Evolutionary conservation across 202 grass and related monocot species (phyloP), one percentile per base, ranked within the genome.

Genomic region (Schoenoplectus triqueter): DNA sequence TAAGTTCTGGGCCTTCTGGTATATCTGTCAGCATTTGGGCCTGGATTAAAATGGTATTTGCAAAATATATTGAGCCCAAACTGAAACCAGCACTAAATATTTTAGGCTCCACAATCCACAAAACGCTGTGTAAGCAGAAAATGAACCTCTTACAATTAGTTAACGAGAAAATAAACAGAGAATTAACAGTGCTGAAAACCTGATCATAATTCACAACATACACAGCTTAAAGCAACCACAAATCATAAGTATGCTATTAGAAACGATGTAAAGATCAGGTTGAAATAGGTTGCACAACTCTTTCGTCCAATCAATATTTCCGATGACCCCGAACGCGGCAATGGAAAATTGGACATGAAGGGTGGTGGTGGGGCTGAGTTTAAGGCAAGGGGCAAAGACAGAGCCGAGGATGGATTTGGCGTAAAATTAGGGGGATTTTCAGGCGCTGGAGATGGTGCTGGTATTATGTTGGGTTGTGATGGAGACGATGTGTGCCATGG

Each of bases 151-250:
- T 68, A 6, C 10, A 68, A 66, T 66, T 31, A 10, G 21, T 66
- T 4, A 66, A 10, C 0, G 21, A 9, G 1, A 31, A 22, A 65
- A 2, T 6, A 64, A 18, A 20, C 73, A 45, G n/a, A 17, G 55
- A 42, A 80, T 2, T 10, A 80, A 45, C 7, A 3, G 22, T 57
- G 31, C 31, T 31, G 31, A 31, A 31, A 31, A 31, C 31, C 11
- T n/a, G 22, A 57, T 60, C 51, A 60, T 41, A 62, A 81, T 81
- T 31, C 5, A 81, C 11, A 81, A 47, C 19, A 66, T 7, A 81
- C 1, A 75, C 71, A 55, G 18, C 1, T 1, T 14, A 41, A 68
- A 68, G 42, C 3, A 13, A 31, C 14, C 1, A 55, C 9, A 68
- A 54, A 14, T 31, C 0, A 67, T 56, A 82, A 69, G 59, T 7